Conservation (phyloP, 2,329 filamentous ascomycete species). For the Coniochaeta sp. region DNA sequence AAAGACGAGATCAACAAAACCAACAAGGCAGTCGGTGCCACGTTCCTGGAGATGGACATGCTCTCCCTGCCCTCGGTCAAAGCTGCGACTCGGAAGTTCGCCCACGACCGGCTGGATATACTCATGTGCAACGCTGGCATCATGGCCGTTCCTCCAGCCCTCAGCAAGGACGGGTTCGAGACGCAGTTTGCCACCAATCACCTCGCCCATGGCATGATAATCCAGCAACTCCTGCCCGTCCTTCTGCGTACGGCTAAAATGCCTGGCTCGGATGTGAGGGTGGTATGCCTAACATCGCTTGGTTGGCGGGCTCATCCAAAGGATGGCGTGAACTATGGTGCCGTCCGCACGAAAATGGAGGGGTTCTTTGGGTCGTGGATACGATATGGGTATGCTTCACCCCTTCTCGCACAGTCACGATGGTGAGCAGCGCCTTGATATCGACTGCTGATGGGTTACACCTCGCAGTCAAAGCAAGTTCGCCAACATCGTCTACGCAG, state of each 20-base stretch:
- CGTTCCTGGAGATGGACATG: conserved; percentile 33
- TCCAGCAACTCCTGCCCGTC: conserved; percentile 28
- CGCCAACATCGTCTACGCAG: conserved; percentile 33
- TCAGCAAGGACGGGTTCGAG: conserved; percentile 28
- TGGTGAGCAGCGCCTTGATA: neutral
- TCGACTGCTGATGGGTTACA: neutral
- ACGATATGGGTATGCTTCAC: conserved; percentile 21
- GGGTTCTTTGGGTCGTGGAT: conserved; percentile 8
- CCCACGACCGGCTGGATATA: conserved; percentile 31
- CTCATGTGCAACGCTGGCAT: conserved; percentile 27
- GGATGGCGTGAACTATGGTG: conserved; percentile 17
- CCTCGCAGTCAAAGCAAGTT: conserved; percentile 35
- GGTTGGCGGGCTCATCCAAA: conserved; percentile 19
- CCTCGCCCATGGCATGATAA: conserved; percentile 33
- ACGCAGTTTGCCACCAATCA: conserved; percentile 33
- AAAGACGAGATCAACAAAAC: conserved; percentile 9
- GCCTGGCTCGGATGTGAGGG: conserved; percentile 16
- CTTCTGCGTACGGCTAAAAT: conserved; percentile 22
- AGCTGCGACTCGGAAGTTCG: conserved; percentile 22
- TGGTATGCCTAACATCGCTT: conserved; percentile 22
- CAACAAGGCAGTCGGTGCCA: conserved; percentile 6
- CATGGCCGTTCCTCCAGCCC: conserved; percentile 23
- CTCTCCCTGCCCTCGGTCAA: conserved; percentile 29
- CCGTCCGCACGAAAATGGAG: conserved; percentile 11
- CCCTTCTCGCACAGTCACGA: neutral